A percentile compares a stretch with the other conserved stretches of the same genome.
phyloP scores from a whole-genome alignment of 73 alveolate species.

The Paramecium sonneborni region DNA sequence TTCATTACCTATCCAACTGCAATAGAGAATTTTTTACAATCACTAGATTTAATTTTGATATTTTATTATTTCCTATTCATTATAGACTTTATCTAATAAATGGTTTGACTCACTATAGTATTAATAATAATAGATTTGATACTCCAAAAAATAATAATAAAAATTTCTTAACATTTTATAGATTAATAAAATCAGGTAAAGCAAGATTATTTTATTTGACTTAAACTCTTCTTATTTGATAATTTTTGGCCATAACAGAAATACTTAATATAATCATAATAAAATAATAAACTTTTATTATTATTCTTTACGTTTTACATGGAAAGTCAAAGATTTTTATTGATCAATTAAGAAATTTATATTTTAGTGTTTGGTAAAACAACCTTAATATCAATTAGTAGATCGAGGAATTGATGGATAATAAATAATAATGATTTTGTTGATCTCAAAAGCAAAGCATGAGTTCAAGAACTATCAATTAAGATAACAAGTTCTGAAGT shows the following conservation, averaged over 20 bases:
- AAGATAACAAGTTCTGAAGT: not conserved
- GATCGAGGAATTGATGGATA: not conserved
- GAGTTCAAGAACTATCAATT: not conserved
- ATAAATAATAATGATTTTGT: not conserved
- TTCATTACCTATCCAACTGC: not conserved
- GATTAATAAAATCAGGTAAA: not conserved
- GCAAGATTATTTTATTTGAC: not conserved
- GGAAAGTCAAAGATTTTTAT: not conserved
- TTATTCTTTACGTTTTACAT: not conserved
- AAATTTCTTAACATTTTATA: not conserved
- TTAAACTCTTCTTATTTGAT: not conserved
- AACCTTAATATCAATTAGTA: not conserved
- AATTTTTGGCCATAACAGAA: not conserved
- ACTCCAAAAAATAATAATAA: not conserved
- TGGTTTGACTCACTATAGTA: not conserved
- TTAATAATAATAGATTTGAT: not conserved
- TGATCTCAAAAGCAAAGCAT: not conserved
- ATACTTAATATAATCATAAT: too few relatives aligned
- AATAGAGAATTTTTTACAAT: not conserved
- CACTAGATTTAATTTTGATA: not conserved
- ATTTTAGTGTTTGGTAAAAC: not conserved
- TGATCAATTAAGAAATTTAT: not conserved
- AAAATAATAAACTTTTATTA: too few relatives aligned
- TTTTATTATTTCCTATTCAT: not conserved
- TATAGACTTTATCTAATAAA: not conserved